Conservation (phyloP, 2,329 filamentous ascomycete genomes). For the Fonsecaea erecta region DNA sequence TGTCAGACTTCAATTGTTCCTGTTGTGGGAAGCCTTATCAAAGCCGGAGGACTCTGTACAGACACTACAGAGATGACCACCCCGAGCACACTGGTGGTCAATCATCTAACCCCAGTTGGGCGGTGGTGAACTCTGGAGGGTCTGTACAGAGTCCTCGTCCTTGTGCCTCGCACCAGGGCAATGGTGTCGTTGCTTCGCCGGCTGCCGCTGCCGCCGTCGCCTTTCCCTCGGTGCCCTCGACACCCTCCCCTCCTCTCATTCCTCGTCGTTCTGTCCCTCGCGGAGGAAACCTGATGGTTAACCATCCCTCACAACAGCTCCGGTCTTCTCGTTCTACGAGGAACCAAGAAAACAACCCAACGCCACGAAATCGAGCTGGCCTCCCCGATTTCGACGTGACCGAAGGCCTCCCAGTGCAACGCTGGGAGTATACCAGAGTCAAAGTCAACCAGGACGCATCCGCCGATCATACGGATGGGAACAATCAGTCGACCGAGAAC, state of each 20-base stretch:
- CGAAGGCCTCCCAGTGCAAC: slow-evolving; percentile 81
- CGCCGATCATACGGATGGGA: slow-evolving; percentile 38
- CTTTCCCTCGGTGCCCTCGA: not conserved
- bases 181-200: not conserved
- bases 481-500: slow-evolving; percentile 35
- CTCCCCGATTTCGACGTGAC: slow-evolving; percentile 69
- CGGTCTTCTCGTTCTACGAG: slow-evolving; percentile 50
- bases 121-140: slow-evolving; percentile 34
- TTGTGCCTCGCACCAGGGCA: too few relatives aligned
- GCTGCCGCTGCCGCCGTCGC: slow-evolving; percentile 36
- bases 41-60: slow-evolving; percentile 4
- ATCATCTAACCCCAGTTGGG: slow-evolving; percentile 2
- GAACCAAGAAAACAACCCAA: slow-evolving; percentile 57
- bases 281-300: not conserved
- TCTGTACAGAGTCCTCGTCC: not conserved
- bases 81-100: not conserved
- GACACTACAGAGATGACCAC: slow-evolving; percentile 21
- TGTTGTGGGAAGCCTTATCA: slow-evolving; percentile 10
- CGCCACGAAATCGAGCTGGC: slow-evolving; percentile 48
- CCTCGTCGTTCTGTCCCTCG: not conserved
- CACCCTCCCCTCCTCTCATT: not conserved
- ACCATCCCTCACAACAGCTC: slow-evolving; percentile 18
- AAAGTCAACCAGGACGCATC: slow-evolving; percentile 70
- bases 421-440: slow-evolving; percentile 79
- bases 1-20: not conserved